Evolutionary conservation across 163 green algal genomes (phyloP).

Genomic region (Scenedesmus sp.): DNA sequence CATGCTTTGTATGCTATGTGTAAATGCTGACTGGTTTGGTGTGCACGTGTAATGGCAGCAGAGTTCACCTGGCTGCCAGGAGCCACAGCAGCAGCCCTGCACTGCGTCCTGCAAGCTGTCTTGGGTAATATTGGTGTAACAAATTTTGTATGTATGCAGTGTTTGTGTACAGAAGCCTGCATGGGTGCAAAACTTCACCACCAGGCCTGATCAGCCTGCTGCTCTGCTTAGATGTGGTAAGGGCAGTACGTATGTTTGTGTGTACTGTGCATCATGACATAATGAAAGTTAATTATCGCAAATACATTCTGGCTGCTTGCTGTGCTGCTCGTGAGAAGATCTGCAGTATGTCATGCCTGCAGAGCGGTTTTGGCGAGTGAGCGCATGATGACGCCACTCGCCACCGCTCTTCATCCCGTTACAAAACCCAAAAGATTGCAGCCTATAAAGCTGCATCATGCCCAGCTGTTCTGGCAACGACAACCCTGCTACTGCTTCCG

Average conservation of each 20-base stretch:
- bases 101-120: background rate
- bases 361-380: background rate
- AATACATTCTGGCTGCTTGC: background rate
- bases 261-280: background rate
- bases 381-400: background rate
- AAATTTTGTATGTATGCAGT: background rate
- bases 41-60: background rate
- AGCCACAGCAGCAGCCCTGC: background rate
- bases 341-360: background rate
- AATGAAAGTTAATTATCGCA: background rate
- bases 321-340: background rate
- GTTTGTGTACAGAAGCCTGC: background rate
- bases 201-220: background rate
- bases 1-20: background rate
- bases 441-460: background rate
- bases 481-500: slow-evolving; percentile 7
- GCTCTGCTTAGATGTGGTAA: background rate
- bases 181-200: background rate
- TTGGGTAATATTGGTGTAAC: background rate
- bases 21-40: background rate
- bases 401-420: background rate
- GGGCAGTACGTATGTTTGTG: background rate
- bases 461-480: background rate
- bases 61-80: background rate
- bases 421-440: background rate